These are phyloP conservation scores for Luffa acutangula DNA, from an alignment of 306 rosid species.

Conservation along the genomic window DNA sequence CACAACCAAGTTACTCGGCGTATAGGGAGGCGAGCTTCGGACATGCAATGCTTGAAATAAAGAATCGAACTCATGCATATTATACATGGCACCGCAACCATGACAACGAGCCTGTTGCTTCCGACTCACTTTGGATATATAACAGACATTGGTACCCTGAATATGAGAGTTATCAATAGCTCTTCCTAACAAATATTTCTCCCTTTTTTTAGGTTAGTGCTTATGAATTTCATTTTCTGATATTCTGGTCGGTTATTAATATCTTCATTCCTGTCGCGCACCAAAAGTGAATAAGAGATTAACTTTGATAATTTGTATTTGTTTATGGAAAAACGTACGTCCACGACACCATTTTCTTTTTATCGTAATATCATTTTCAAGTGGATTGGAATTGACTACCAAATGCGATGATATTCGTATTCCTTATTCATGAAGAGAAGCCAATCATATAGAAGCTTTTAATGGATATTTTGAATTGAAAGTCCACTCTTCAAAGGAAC, in stretches of 20 bases:
- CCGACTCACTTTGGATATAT: conserved; percentile 14
- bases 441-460: not conserved
- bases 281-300: not conserved
- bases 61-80: conserved; percentile 20
- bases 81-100: conserved; percentile 21
- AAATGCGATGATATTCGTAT: not conserved
- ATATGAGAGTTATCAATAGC: conserved; percentile 5
- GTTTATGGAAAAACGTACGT: not conserved
- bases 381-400: not conserved
- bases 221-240: not conserved
- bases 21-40: conserved; percentile 18
- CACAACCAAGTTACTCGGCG: conserved; percentile 22
- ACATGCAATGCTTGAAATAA: conserved; percentile 17
- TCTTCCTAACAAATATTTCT: not conserved
- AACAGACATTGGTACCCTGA: conserved; percentile 11
- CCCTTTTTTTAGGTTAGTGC: not conserved
- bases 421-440: not conserved
- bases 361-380: not conserved
- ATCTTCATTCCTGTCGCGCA: not conserved
- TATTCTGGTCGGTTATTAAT: not conserved
- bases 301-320: not conserved
- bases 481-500: not conserved
- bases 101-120: not conserved
- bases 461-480: not conserved
- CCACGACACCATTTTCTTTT: not conserved